A percentile compares a stretch with the other conserved stretches of the same genome.
These are phyloP conservation scores for Aspergillus quadrilineatus DNA, from an alignment of 2,329 filamentous ascomycete species.

Conservation along the genomic window DNA sequence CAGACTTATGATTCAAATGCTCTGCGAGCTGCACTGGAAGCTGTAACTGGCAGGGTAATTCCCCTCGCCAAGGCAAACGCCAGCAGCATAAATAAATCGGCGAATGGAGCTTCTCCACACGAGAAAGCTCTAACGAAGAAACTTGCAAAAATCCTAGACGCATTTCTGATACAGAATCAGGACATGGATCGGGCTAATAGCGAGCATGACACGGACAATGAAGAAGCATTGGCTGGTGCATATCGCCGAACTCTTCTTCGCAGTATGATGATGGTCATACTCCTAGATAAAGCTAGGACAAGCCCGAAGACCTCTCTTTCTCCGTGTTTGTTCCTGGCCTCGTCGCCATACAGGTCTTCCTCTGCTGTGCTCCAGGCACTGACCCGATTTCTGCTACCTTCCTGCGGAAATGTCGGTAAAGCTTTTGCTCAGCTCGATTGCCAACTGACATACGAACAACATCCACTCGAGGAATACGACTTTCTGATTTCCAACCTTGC, in stretches of 20 bases:
- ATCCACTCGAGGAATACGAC: slow-evolving; percentile 58
- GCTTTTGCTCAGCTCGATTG: slow-evolving; percentile 58
- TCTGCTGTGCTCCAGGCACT: slow-evolving; percentile 53
- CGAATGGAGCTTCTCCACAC: not conserved
- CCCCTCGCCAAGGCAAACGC: slow-evolving; percentile 20
- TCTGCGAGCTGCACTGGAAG: slow-evolving; percentile 56
- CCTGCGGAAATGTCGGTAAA: slow-evolving; percentile 57
- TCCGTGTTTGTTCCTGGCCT: slow-evolving; percentile 52
- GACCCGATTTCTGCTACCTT: slow-evolving; percentile 56
- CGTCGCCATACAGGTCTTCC: slow-evolving; percentile 58
- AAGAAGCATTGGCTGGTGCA: slow-evolving; percentile 46
- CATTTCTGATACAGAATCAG: slow-evolving; percentile 59
- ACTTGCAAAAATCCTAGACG: slow-evolving; percentile 55
- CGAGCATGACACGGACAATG: slow-evolving; percentile 32
- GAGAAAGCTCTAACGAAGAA: slow-evolving; percentile 40
- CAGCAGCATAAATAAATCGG: not conserved
- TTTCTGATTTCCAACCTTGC: slow-evolving; percentile 62
- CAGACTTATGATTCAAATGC: slow-evolving; percentile 55
- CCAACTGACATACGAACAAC: slow-evolving; percentile 54
- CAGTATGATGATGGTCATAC: slow-evolving; percentile 59
- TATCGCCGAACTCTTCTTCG: slow-evolving; percentile 59
- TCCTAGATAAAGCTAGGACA: slow-evolving; percentile 57
- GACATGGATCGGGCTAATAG: slow-evolving; percentile 42
- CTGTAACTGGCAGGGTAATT: slow-evolving; percentile 58
- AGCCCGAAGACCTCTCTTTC: slow-evolving; percentile 31